Conservation (phyloP, 2,329 filamentous ascomycete genomes). For the Ophiostoma angusticollis region DNA sequence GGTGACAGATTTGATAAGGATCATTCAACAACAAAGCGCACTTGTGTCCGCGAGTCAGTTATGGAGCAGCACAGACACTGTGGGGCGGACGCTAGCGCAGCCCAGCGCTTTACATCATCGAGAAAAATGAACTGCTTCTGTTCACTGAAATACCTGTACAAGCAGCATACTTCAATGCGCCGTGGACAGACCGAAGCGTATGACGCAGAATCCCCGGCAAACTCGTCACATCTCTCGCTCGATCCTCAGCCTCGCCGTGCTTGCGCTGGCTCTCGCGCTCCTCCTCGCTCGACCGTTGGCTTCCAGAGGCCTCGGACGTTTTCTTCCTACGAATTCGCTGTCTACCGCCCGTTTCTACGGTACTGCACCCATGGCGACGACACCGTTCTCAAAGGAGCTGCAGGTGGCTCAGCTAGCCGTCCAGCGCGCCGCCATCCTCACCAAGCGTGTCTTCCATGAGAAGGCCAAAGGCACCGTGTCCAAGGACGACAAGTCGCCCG, state of each 20-base stretch:
- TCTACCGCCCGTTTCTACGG: background rate
- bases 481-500: slow-evolving; percentile 91
- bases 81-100: too few species aligned
- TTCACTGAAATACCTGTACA: too few species aligned
- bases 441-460: slow-evolving; percentile 50
- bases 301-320: slow-evolving; percentile 8
- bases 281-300: slow-evolving; percentile 11
- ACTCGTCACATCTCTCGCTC: background rate
- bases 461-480: slow-evolving; percentile 88
- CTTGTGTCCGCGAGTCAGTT: too few species aligned
- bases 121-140: too few species aligned
- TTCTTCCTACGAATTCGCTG: slow-evolving; percentile 7
- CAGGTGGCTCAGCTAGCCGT: slow-evolving; percentile 78
- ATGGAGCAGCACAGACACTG: too few species aligned
- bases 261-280: slow-evolving; percentile 15
- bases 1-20: too few species aligned
- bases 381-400: slow-evolving; percentile 62
- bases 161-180: background rate
- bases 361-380: slow-evolving; percentile 32
- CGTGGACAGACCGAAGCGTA: background rate
- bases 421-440: slow-evolving; percentile 54
- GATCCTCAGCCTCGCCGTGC: slow-evolving; percentile 1
- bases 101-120: too few species aligned
- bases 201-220: background rate
- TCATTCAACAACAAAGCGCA: too few species aligned